phyloP scores from a whole-genome alignment of 768 basidiomycete species.

The Panaeolus papilionaceus region DNA sequence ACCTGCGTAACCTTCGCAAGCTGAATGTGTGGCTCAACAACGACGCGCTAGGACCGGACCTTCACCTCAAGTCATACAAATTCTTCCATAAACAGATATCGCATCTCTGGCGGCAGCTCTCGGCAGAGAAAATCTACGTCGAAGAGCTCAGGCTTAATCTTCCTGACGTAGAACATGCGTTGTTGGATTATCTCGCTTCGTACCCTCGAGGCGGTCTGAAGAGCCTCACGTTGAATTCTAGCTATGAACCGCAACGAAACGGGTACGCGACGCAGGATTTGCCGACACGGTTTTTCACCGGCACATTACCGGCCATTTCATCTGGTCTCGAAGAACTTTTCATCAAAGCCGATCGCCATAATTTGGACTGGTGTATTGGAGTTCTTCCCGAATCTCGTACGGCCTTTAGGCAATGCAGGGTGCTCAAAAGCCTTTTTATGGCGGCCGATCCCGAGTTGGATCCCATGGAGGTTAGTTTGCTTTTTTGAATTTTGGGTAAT shows the following conservation, averaged over 20 bases:
- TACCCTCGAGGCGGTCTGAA: slow-evolving; percentile 7
- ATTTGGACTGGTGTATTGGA: slow-evolving; percentile 6
- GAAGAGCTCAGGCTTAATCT: slow-evolving; percentile 8
- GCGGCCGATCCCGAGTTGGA: slow-evolving; percentile 10
- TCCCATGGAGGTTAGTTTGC: slow-evolving; percentile 11
- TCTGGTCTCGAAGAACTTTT: slow-evolving; percentile 2
- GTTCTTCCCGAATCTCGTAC: slow-evolving; percentile 8
- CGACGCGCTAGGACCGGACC: neutral
- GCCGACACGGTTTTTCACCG: slow-evolving; percentile 8
- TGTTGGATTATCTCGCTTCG: slow-evolving; percentile 7
- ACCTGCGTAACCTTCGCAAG: slow-evolving; percentile 2
- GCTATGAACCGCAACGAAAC: neutral
- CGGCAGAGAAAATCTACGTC: slow-evolving; percentile 1
- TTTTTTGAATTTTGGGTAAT: neutral
- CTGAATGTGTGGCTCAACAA: slow-evolving; percentile 10
- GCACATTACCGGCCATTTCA: slow-evolving; percentile 6
- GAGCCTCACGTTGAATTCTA: slow-evolving; percentile 3
- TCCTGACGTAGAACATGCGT: slow-evolving; percentile 7
- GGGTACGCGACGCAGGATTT: slow-evolving; percentile 5
- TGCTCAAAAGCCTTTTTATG: slow-evolving; percentile 10
- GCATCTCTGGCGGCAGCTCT: neutral
- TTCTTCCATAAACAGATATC: slow-evolving; percentile 5
- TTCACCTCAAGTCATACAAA: neutral
- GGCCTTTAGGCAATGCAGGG: slow-evolving; percentile 3
- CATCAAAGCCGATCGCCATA: slow-evolving; percentile 7